Evolutionary conservation across 2,329 filamentous ascomycete genomes (phyloP), one percentile per base, ranked within the genome.

Genomic region (Myrmaecium sp.): DNA sequence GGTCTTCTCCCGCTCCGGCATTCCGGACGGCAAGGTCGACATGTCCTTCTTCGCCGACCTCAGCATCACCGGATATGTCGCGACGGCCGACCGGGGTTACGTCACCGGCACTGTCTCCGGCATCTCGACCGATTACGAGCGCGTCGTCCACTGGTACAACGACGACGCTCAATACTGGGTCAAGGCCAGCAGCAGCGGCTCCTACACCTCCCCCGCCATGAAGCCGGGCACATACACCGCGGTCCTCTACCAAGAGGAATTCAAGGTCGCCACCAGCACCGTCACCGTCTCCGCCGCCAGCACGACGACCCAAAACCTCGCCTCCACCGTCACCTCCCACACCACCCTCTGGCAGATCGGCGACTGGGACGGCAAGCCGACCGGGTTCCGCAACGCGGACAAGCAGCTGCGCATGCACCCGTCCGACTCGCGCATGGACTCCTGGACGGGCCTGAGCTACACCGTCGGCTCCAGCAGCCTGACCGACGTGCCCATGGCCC

Each of bases 321-420:
- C 60, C 3, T 61, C 59, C 17, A 51, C 44, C 9, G 56, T 58
- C 4, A 46, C 54, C 8, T 56, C 61, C 4, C 58, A 58, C 23
- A 64, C 51, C 1, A 64, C 64, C 1, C 52, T 77, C 28, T 77
- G 65, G 55, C 64, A 66, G 37, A 73, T 77, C 25, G 73, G 73
- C 14, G 60, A 69, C 13, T 74, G 66, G 53, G 73, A 78, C 37
- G 71, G 72, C 24, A 59, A 67, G 46, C 42, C 44, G 4, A 46
- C 35, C 5, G 70, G 69, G 10, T 74, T 78, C 56, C 62, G 62
- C 36, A 77, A 79, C 41, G 71, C 71, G 9, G 70, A 63, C 29
- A 74, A 74, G 39, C 66, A 74, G 42, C 58, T 69, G 9, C 62
- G 69, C 27, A 77, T 77, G 72, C 73, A 78, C 42, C 73, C 72